Evolutionary conservation across 2,329 filamentous ascomycete species (phyloP).

Genomic region (Xylaria digitata): DNA sequence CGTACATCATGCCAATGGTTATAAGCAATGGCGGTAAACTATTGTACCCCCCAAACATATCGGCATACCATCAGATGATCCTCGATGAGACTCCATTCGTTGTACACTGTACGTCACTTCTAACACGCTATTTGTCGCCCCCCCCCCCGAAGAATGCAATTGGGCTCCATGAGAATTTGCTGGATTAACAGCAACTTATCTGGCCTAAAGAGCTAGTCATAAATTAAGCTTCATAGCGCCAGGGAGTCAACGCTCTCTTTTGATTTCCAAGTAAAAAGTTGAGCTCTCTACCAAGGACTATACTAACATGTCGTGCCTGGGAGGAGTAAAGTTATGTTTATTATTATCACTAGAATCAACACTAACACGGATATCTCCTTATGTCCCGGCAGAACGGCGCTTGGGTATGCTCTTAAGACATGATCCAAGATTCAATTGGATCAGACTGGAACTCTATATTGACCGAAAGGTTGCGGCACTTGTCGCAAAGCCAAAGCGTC

Average conservation of each 20-base stretch:
- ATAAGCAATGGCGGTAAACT: constrained; percentile 21
- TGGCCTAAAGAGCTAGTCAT: neutral
- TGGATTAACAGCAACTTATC: neutral
- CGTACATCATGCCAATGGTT: neutral
- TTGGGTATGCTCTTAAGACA: neutral
- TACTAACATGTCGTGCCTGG: no score
- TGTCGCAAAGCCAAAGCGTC: no score
- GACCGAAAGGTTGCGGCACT: neutral
- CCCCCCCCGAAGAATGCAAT: neutral
- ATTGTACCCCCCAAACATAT: constrained; percentile 19
- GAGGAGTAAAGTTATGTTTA: neutral
- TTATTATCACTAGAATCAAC: neutral
- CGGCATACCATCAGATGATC: constrained; percentile 1
- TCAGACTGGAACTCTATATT: neutral
- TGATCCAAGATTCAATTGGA: neutral
- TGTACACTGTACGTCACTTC: constrained; percentile 16
- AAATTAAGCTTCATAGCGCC: neutral
- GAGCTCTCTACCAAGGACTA: neutral
- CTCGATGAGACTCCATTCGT: neutral
- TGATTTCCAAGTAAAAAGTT: no score
- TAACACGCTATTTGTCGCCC: neutral
- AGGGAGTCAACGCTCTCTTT: no score
- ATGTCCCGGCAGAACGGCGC: neutral
- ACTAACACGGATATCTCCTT: neutral
- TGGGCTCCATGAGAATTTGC: neutral